Evolutionary conservation across 1,284 basidiomycete species (phyloP).

Genomic region (Ganoderma lucidum): DNA sequence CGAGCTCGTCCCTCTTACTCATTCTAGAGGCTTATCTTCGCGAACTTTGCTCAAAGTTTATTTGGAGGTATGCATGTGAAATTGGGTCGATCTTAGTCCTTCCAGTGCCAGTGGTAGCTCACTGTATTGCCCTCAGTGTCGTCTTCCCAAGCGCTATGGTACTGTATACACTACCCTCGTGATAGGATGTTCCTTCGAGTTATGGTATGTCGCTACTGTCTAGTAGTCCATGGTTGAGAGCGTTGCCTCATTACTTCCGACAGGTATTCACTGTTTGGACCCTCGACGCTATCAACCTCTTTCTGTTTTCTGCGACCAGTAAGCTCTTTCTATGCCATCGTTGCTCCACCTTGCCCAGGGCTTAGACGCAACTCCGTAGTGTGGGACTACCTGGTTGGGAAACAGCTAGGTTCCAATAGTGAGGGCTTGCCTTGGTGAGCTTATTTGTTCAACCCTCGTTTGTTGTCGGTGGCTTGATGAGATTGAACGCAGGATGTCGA

Average conservation of each 20-base stretch:
- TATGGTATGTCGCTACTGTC: slow-evolving; percentile 13
- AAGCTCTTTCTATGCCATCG: too few species aligned
- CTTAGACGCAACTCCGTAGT: background rate
- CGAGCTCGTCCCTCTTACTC: background rate
- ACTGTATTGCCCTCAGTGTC: slow-evolving; percentile 22
- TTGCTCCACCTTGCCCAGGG: background rate
- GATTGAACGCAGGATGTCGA: slow-evolving; percentile 19
- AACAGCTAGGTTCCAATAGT: background rate
- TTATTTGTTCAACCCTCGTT: background rate
- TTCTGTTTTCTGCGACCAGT: slow-evolving; percentile 4
- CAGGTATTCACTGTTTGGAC: slow-evolving; percentile 23
- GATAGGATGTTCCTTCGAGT: slow-evolving; percentile 24
- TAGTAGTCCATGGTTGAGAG: background rate
- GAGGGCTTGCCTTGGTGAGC: slow-evolving; percentile 11
- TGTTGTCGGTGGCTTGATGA: background rate
- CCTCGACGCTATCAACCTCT: slow-evolving; percentile 10
- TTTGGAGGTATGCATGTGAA: slow-evolving; percentile 1
- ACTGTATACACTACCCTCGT: slow-evolving; percentile 23
- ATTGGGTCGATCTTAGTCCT: background rate
- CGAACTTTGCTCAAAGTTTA: slow-evolving; percentile 1
- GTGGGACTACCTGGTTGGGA: slow-evolving; percentile 5
- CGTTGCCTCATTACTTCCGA: background rate
- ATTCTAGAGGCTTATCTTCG: background rate
- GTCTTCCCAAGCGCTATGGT: slow-evolving; percentile 25
- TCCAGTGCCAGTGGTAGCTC: background rate